Conservation (phyloP, 768 basidiomycete species). For the Rhodotorula kratochvilovae region DNA sequence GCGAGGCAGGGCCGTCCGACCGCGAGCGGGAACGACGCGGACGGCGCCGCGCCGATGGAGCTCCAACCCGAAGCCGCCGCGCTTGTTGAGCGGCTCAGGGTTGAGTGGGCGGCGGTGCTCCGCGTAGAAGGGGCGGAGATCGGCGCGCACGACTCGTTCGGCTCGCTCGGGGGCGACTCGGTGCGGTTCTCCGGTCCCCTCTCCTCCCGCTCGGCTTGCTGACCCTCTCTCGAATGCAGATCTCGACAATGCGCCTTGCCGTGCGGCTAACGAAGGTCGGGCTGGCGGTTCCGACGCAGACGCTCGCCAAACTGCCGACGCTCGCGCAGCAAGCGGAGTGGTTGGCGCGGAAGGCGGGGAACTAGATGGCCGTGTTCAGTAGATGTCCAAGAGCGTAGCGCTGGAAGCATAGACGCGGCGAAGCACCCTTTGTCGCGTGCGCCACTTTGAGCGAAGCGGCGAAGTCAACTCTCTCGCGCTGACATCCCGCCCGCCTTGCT, state of each 20-base stretch:
- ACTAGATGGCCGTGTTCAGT: background rate
- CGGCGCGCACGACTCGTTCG: conserved; percentile 20
- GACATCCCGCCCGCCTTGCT: too few species aligned
- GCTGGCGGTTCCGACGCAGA: conserved; percentile 20
- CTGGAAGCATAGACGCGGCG: too few species aligned
- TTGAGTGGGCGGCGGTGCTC: conserved; percentile 22
- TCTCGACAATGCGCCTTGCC: conserved; percentile 30
- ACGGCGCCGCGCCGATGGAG: background rate
- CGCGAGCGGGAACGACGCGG: background rate
- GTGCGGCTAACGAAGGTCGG: conserved; percentile 20
- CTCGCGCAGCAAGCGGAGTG: conserved; percentile 18
- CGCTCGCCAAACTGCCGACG: conserved; percentile 17
- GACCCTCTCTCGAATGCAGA: background rate
- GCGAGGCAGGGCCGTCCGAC: too few species aligned
- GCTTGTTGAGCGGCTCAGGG: background rate
- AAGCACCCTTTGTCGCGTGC: too few species aligned
- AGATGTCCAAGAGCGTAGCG: background rate
- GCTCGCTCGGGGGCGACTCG: conserved; percentile 34
- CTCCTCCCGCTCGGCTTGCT: background rate
- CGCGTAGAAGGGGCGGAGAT: conserved; percentile 9
- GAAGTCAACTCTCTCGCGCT: background rate
- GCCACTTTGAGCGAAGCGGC: too few species aligned
- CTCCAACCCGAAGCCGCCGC: background rate
- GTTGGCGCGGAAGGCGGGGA: background rate
- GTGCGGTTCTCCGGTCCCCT: conserved; percentile 7